Conservation (phyloP, 2,329 filamentous ascomycete species). For the Alternaria arborescens region DNA sequence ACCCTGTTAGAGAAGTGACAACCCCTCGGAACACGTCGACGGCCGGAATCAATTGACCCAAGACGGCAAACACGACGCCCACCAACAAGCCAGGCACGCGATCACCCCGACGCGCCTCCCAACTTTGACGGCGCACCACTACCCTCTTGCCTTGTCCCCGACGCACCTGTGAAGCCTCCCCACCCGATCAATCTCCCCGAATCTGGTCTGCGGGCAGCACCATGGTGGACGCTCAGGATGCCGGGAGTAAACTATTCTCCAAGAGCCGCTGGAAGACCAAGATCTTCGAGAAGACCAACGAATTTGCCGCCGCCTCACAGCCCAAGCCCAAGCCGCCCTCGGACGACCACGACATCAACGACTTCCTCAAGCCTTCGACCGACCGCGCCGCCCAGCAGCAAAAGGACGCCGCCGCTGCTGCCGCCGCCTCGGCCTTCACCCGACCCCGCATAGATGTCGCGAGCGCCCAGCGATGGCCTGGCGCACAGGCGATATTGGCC, state of each 20-base stretch:
- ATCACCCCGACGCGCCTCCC: conserved; percentile 7
- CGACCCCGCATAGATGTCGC: conserved; percentile 60
- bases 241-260: conserved; percentile 49
- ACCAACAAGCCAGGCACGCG: conserved; percentile 12
- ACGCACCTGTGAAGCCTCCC: not conserved
- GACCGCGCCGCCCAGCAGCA: conserved; percentile 52
- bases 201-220: conserved; percentile 20
- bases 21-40: conserved; percentile 11
- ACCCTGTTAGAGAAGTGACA: conserved; percentile 17
- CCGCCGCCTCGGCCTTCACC: conserved; percentile 37
- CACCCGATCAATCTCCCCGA: not conserved
- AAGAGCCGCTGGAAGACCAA: conserved; percentile 61
- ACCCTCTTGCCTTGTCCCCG: not conserved
- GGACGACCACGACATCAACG: conserved; percentile 59
- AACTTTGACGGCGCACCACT: not conserved
- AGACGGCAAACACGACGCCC: not conserved
- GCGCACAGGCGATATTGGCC: conserved; percentile 54
- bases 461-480: conserved; percentile 61
- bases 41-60: conserved; percentile 4
- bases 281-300: conserved; percentile 52
- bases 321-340: conserved; percentile 36
- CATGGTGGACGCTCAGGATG: conserved; percentile 46
- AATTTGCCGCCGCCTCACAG: conserved; percentile 46
- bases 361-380: conserved; percentile 65
- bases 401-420: conserved; percentile 26